Conservation (phyloP, 495 filamentous ascomycete species). For the Penicillium desertorum region DNA sequence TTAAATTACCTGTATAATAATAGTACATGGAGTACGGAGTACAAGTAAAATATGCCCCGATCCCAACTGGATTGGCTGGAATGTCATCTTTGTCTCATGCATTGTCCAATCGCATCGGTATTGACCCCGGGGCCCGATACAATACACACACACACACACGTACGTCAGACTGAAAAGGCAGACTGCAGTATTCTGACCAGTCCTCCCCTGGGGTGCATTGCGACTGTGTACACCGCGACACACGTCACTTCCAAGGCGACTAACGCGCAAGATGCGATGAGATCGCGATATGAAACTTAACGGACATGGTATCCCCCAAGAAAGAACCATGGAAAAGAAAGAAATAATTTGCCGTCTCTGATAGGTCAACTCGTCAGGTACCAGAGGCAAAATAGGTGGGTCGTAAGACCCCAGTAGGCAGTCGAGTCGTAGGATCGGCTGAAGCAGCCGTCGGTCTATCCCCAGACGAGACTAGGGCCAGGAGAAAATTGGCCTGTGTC, state of each 20-base stretch:
- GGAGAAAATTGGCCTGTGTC: not conserved
- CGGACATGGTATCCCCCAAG: constrained; percentile 7
- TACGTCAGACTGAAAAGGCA: constrained; percentile 6
- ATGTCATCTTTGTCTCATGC: not conserved
- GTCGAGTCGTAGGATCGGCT: constrained; percentile 2
- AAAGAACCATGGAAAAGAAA: not conserved
- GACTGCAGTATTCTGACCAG: constrained; percentile 8
- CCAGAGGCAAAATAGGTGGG: constrained; percentile 1
- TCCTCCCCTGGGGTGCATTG: not conserved
- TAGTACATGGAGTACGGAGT: no score
- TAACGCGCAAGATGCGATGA: not conserved
- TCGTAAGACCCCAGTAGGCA: not conserved
- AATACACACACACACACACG: not conserved
- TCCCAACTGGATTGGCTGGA: constrained; percentile 2
- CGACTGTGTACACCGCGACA: not conserved
- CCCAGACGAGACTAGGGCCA: not conserved
- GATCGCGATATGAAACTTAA: not conserved
- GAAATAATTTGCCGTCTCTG: not conserved
- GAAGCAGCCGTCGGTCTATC: not conserved
- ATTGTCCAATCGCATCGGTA: constrained; percentile 5
- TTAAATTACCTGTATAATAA: not conserved
- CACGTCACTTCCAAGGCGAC: constrained; percentile 6
- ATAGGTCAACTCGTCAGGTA: constrained; percentile 4
- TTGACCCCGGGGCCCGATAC: not conserved
- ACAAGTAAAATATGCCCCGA: not conserved